phyloP scores from a whole-genome alignment of 129 eudicot species.

The Sambucus nigra region DNA sequence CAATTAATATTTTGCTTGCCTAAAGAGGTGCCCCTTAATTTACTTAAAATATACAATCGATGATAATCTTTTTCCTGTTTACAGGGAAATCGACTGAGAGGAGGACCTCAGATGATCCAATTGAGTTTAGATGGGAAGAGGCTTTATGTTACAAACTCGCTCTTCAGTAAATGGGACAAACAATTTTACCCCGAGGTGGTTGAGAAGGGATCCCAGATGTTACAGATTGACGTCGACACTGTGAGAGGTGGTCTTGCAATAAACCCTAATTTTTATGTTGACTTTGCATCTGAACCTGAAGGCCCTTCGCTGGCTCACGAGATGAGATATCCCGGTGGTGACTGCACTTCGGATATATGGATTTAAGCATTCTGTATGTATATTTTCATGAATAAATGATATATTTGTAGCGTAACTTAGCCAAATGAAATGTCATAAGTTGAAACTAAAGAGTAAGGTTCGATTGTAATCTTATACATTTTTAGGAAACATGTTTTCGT shows the following conservation, averaged over 20 bases:
- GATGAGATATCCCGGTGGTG: slow-evolving; percentile 99
- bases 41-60: background rate
- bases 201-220: slow-evolving; percentile 82
- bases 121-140: slow-evolving; percentile 91
- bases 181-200: slow-evolving; percentile 86
- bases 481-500: too few species aligned
- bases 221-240: slow-evolving; percentile 79
- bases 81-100: slow-evolving; percentile 75
- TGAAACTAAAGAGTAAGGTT: too few species aligned
- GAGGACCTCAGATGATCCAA: slow-evolving; percentile 98
- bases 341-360: slow-evolving; percentile 99
- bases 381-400: too few species aligned
- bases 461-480: too few species aligned
- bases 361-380: too few species aligned
- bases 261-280: slow-evolving; percentile 75
- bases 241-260: slow-evolving; percentile 72
- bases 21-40: too few species aligned
- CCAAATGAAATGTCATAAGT: too few species aligned
- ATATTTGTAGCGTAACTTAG: too few species aligned
- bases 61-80: background rate
- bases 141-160: slow-evolving; percentile 75
- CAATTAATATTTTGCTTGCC: too few species aligned
- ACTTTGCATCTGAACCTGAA: slow-evolving; percentile 84
- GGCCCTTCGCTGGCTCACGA: slow-evolving; percentile 98
- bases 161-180: slow-evolving; percentile 89